Evolutionary conservation across 805 yeast species (phyloP).

Genomic region (Candida sakaeoensis): DNA sequence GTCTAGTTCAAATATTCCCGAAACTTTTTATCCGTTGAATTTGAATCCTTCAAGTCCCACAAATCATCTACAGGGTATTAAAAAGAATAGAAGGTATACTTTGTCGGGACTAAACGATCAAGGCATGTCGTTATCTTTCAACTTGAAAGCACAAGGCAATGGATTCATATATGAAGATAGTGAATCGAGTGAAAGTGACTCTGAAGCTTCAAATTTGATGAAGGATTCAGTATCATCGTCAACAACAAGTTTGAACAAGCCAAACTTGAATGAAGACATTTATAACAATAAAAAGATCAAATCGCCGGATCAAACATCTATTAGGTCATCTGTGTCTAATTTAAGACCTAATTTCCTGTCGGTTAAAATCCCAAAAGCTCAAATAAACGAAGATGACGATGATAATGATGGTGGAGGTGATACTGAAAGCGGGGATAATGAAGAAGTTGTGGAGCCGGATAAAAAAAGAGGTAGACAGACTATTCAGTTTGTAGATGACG

Average conservation of each 20-base stretch:
- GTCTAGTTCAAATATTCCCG: slow-evolving; percentile 6
- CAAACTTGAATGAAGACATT: neutral
- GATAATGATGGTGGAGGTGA: slow-evolving; percentile 35
- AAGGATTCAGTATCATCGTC: neutral
- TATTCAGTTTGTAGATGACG: slow-evolving; percentile 54
- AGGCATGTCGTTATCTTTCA: slow-evolving; percentile 65
- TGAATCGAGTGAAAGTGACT: slow-evolving; percentile 16
- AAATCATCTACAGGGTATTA: slow-evolving; percentile 15
- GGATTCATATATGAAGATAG: slow-evolving; percentile 22
- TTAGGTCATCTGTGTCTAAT: slow-evolving; percentile 32
- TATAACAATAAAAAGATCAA: slow-evolving; percentile 1
- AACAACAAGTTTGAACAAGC: neutral
- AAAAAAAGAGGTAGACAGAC: slow-evolving; percentile 55
- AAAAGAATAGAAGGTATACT: slow-evolving; percentile 40
- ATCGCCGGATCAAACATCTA: slow-evolving; percentile 27
- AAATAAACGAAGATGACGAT: slow-evolving; percentile 61
- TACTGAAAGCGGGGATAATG: slow-evolving; percentile 13
- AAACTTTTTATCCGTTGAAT: slow-evolving; percentile 25
- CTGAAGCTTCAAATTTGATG: neutral
- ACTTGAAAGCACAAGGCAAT: slow-evolving; percentile 59
- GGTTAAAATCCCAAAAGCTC: slow-evolving; percentile 66
- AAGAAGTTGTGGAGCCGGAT: slow-evolving; percentile 7
- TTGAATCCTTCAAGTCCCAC: slow-evolving; percentile 18
- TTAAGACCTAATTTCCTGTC: slow-evolving; percentile 65
- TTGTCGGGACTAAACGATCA: slow-evolving; percentile 67